A percentile compares a stretch with the other conserved stretches of the same genome.
Evolutionary conservation across 2,329 filamentous ascomycete species (phyloP).

Genomic region (Myriosclerotinia scirpicola): DNA sequence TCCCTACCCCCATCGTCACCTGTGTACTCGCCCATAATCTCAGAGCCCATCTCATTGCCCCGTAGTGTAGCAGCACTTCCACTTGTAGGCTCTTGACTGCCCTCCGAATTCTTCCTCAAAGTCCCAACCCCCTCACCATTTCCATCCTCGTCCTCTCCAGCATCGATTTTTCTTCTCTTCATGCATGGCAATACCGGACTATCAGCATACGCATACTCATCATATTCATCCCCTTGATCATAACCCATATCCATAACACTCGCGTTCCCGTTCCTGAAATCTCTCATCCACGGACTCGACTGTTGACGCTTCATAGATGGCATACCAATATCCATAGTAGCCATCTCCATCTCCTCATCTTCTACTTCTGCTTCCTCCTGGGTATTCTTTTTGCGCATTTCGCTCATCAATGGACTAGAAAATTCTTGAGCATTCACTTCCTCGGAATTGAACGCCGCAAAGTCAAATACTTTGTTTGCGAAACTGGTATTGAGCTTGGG

Average conservation of each 20-base stretch:
- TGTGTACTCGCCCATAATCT: neutral
- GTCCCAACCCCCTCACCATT: neutral
- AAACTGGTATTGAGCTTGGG: conserved; percentile 33
- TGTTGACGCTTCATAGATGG: conserved; percentile 4
- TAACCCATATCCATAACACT: neutral
- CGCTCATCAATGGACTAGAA: conserved; percentile 21
- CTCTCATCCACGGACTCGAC: conserved; percentile 16
- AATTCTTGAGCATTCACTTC: conserved; percentile 6
- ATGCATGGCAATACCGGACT: conserved; percentile 25
- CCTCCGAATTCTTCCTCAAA: neutral
- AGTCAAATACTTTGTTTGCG: conserved; percentile 34
- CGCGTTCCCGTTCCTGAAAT: neutral
- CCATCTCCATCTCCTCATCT: neutral
- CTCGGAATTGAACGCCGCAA: conserved; percentile 28
- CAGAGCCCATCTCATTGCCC: conserved; percentile 19
- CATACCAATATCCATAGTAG: neutral
- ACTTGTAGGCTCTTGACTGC: neutral
- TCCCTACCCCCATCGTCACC: neutral
- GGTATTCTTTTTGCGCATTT: conserved; percentile 25
- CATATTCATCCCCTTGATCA: neutral
- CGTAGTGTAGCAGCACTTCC: neutral
- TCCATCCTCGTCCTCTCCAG: neutral
- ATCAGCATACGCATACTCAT: neutral
- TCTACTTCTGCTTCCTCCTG: conserved; percentile 6
- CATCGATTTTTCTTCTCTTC: conserved; percentile 29